Percentiles rank a stretch among this genome's conserved stretches.
phyloP scores from a whole-genome alignment of 1,284 basidiomycete genomes.

The Sanguinoderma infundibulare region DNA sequence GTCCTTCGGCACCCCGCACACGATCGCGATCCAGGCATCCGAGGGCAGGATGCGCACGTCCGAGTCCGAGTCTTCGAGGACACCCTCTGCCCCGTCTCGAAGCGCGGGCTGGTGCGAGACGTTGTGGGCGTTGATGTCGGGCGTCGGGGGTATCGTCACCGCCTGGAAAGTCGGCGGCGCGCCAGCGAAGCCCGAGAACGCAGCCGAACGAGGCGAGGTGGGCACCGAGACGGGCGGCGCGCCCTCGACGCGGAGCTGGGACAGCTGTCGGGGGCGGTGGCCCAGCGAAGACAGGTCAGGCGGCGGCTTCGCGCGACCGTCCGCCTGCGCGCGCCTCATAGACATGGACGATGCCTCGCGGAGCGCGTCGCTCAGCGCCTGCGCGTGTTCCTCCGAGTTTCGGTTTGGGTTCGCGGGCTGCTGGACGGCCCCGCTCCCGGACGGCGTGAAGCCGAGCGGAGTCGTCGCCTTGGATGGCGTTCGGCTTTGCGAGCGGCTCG shows the following conservation, averaged over 20 bases:
- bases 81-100: not conserved
- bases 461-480: slow-evolving; percentile 23
- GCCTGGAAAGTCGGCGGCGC: slow-evolving; percentile 19
- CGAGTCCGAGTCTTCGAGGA: not conserved
- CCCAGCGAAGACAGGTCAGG: slow-evolving; percentile 5
- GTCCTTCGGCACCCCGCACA: slow-evolving; percentile 72
- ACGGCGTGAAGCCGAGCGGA: not conserved
- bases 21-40: slow-evolving; percentile 74
- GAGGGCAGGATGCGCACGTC: slow-evolving; percentile 58
- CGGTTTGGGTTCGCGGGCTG: not conserved
- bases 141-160: slow-evolving; percentile 37
- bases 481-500: slow-evolving; percentile 38
- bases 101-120: not conserved
- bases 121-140: slow-evolving; percentile 5
- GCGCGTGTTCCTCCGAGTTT: slow-evolving; percentile 19
- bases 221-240: slow-evolving; percentile 45
- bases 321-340: slow-evolving; percentile 5
- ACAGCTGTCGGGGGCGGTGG: slow-evolving; percentile 20
- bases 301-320: not conserved
- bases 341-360: slow-evolving; percentile 15
- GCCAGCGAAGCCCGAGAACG: slow-evolving; percentile 6
- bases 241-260: slow-evolving; percentile 45
- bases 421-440: not conserved
- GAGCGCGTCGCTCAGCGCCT: slow-evolving; percentile 28
- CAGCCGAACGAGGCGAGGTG: slow-evolving; percentile 24